Conservation (phyloP, 2,329 filamentous ascomycete genomes). For the Curvularia hawaiiensis region DNA sequence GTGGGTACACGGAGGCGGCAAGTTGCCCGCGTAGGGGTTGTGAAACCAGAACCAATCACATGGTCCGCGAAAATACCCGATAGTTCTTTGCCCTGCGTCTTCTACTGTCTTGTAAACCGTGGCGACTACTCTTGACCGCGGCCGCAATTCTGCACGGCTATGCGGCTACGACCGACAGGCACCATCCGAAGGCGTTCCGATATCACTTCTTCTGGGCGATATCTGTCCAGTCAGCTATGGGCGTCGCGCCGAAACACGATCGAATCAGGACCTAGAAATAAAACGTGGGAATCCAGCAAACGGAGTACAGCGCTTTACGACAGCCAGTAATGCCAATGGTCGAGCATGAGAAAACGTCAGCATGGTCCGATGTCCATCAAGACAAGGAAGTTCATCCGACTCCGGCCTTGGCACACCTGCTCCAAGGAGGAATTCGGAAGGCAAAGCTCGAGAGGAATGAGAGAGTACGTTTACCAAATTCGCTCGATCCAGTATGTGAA, state of each 20-base stretch:
- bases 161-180: conserved; percentile 3
- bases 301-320: background rate
- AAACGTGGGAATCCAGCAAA: background rate
- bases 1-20: background rate
- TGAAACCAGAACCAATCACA: conserved; percentile 7
- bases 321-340: background rate
- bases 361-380: background rate
- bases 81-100: conserved; percentile 10
- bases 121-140: conserved; percentile 12
- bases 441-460: background rate
- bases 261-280: background rate
- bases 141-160: conserved; percentile 8
- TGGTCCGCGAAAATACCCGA: conserved; percentile 8
- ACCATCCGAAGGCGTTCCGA: background rate
- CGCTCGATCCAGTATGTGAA: background rate
- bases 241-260: background rate
- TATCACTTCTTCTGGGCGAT: conserved; percentile 17
- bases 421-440: background rate
- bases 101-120: conserved; percentile 2
- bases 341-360: background rate
- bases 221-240: background rate
- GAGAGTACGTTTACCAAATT: background rate
- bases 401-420: background rate
- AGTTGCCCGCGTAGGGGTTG: conserved; percentile 1
- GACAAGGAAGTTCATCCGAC: background rate